Evolutionary conservation across 2,329 filamentous ascomycete species (phyloP), one percentile per base, ranked within the genome.

Genomic region (Talaromyces islandicus): DNA sequence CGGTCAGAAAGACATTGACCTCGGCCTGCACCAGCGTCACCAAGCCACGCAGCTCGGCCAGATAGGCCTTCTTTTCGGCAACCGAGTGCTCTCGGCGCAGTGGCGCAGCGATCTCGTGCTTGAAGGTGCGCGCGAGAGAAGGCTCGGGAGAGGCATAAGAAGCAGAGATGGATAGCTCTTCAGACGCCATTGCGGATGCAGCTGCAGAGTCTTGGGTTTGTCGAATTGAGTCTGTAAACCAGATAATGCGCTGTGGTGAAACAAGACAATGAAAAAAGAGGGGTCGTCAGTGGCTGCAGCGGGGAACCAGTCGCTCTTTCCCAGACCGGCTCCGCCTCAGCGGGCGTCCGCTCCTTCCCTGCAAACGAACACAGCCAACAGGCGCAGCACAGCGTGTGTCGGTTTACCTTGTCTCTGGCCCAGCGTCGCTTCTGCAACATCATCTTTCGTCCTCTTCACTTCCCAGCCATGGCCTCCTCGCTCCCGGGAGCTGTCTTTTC

Each of bases 1-100:
- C 73, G 19, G 85, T 88, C 65, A 88, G 68, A 64, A 84, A 85
- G 21, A 73, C 71, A 66, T 88, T 88, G 69, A 87, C 73, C 56
- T 85, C 78, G 52, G 74, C 75, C 68, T 87, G 85, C n/a, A 87
- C 68, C 19, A 76, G 70, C 11, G 76, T 77, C 29, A 82, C 77
- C 7, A 78, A 75, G 2, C 75, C 65, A 35, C 83, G 78, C 12
- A 87, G 76, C 41, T 78, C 73, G 7, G 76, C 70, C 10, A 88
- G 74, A 67, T 84, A 85, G 35, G 78, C 75, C n/a, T 78, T 78
- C 67, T 85, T 85, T 19, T 77, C 74, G 64, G 64, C 50, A 65
- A 57, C 35, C 60, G 56, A 53, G 32, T 56, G 38, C 43, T 46
- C 38, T 59, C 7, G 63, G 56, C 24, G 68, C 70, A 61, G 30